phyloP scores from a whole-genome alignment of 352 stramenopile species.

The Phytophthora macrochlamydospora region DNA sequence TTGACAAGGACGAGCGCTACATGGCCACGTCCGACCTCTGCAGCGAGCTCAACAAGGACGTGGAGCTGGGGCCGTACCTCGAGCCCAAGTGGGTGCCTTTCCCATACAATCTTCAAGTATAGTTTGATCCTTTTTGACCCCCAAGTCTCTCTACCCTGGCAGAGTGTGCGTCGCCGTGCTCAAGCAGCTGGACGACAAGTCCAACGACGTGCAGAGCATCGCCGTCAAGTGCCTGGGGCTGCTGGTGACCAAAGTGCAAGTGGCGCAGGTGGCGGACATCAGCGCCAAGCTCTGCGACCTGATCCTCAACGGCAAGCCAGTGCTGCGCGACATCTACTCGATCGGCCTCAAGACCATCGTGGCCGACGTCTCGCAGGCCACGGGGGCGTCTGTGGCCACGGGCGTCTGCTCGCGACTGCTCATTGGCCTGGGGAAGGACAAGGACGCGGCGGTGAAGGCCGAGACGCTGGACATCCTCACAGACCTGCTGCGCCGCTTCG shows the following conservation, averaged over 20 bases:
- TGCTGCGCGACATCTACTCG: slow-evolving; percentile 98
- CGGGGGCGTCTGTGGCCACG: slow-evolving; percentile 86
- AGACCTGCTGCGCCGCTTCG: slow-evolving; percentile 96
- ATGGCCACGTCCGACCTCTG: slow-evolving; percentile 99
- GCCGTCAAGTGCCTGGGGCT: slow-evolving; percentile 94
- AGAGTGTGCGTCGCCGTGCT: slow-evolving; percentile 96
- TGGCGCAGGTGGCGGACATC: slow-evolving; percentile 96
- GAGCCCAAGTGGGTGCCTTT: slow-evolving; percentile 74
- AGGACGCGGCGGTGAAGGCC: slow-evolving; percentile 87
- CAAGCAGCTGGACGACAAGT: slow-evolving; percentile 97
- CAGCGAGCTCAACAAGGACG: slow-evolving; percentile 94
- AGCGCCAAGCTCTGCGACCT: slow-evolving; percentile 96
- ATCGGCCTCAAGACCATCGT: slow-evolving; percentile 99
- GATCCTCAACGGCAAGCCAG: slow-evolving; percentile 95
- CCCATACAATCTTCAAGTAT: background rate
- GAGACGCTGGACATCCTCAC: slow-evolving; percentile 98
- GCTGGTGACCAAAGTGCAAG: slow-evolving; percentile 96
- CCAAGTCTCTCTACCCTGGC: background rate
- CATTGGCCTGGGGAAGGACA: slow-evolving; percentile 62
- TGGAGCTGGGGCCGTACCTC: slow-evolving; percentile 85
- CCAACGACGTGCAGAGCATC: slow-evolving; percentile 98
- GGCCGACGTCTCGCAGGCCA: slow-evolving; percentile 91
- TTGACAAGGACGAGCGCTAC: slow-evolving; percentile 99
- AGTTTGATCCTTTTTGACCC: background rate
- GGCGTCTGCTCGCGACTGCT: slow-evolving; percentile 74